These are phyloP conservation scores for Passiflora organensis DNA, from an alignment of 345 rosid genomes.

Conservation along the genomic window DNA sequence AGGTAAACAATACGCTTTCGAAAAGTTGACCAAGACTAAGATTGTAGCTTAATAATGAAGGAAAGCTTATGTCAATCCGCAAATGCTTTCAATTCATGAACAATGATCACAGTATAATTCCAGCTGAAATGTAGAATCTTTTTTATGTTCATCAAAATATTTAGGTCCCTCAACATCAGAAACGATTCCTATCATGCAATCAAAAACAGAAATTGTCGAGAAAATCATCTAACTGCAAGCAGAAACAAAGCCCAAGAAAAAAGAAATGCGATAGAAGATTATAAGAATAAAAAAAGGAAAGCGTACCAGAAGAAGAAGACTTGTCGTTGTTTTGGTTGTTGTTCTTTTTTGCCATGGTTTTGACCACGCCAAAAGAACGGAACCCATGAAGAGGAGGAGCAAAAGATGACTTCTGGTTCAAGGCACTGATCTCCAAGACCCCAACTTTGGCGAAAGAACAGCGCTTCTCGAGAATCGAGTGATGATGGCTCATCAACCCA, in stretches of 20 bases:
- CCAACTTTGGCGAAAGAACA: conserved; percentile 25
- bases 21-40: too few relatives aligned
- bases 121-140: too few relatives aligned
- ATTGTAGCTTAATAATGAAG: too few relatives aligned
- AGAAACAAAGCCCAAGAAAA: not conserved
- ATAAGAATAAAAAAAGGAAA: not conserved
- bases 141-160: too few relatives aligned
- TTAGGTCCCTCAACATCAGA: too few relatives aligned
- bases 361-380: conserved; percentile 32
- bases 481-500: conserved; percentile 13
- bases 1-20: too few relatives aligned
- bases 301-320: conserved; percentile 40
- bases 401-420: conserved; percentile 26
- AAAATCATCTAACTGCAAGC: not conserved
- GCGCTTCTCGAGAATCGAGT: conserved; percentile 18
- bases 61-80: too few relatives aligned
- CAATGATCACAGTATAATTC: too few relatives aligned
- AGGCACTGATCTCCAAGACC: conserved; percentile 36
- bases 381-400: too few relatives aligned
- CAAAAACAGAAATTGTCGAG: too few relatives aligned
- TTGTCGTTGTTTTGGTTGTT: conserved; percentile 12
- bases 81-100: too few relatives aligned
- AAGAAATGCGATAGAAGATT: not conserved
- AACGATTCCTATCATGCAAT: too few relatives aligned
- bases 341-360: conserved; percentile 62